Evolutionary conservation across 2,329 filamentous ascomycete genomes (phyloP), one percentile per base, ranked within the genome.

Genomic region (Periconia macrospinosa): DNA sequence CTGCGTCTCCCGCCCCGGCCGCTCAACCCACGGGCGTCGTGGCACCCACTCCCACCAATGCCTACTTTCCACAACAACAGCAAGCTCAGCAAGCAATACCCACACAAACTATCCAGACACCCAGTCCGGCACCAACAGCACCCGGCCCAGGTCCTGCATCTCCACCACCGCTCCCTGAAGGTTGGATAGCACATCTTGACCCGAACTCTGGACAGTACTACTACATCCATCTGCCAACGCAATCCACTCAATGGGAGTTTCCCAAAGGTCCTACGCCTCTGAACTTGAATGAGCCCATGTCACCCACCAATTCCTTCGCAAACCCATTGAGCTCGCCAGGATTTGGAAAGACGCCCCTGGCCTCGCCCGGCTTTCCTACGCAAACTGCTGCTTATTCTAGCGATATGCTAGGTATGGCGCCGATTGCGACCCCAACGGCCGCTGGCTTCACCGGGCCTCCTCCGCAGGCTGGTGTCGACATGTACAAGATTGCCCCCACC

Each of bases 221-320:
- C 74, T 99, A 99, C 69, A 99, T 99, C 55, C 94, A 99, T 72
- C 82, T 99, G 30, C 90, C 92, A 1, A 92, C 91, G 0, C 94
- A 97, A 70, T 91, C 92, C 2, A 99, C 94, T 0, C 94, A 99
- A 71, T 99, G 94, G 94, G 94, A 99, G 68, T 97, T 97, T 62
- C 94, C 94, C 27, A 97, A 97, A 76, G 93, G 93, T 0, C 92
- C 92, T 0, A 96, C 91, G 20, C 93, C 93, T 1, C 81, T 97
- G 50, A 90, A 91, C 58, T 84, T 96, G 59, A 92, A 95, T 55
- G 83, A 89, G 15, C 93, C 93, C 0, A 77, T 97, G 52, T 97
- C 93, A 7, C 93, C 93, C 0, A 88, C 88, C 1, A 85, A 86
- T 6, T 76, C 76, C 3, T 77, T 76, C 52, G 75, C 73, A n/a